phyloP scores from a whole-genome alignment of 2,329 filamentous ascomycete genomes.

The Aspergillus floridensis region DNA sequence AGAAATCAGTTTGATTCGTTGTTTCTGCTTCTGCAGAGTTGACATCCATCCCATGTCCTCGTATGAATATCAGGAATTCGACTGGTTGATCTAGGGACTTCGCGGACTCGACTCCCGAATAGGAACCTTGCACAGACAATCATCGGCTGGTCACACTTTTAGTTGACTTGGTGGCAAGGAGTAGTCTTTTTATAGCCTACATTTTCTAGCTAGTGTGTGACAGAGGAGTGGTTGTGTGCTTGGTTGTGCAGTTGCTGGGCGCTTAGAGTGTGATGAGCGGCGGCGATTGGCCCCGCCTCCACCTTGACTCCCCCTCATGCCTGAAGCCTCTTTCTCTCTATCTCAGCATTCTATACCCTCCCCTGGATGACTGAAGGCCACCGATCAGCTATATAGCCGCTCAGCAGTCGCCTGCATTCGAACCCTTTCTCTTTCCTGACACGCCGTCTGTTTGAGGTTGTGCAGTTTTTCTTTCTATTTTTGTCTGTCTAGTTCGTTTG shows the following conservation, averaged over 20 bases:
- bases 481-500: slow-evolving; percentile 36
- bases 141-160: not conserved
- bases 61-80: not conserved
- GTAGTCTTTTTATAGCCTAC: not conserved
- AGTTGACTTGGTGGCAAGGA: not conserved
- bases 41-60: not conserved
- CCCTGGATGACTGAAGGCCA: not conserved
- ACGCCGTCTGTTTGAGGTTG: slow-evolving; percentile 35
- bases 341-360: not conserved
- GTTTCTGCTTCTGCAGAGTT: not conserved
- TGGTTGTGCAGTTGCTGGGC: slow-evolving; percentile 17
- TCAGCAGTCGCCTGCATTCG: slow-evolving; percentile 14
- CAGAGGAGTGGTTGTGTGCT: slow-evolving; percentile 10
- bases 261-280: slow-evolving; percentile 15
- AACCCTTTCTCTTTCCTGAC: slow-evolving; percentile 20
- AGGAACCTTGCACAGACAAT: not conserved
- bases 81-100: not conserved
- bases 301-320: not conserved
- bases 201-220: slow-evolving; percentile 16
- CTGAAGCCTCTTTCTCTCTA: not conserved
- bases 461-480: slow-evolving; percentile 34
- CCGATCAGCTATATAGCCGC: slow-evolving; percentile 35
- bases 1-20: not conserved
- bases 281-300: slow-evolving; percentile 14
- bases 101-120: not conserved